A percentile compares a stretch with the other conserved stretches of the same genome.
Evolutionary conservation across 2,329 filamentous ascomycete species (phyloP).

Genomic region (Neopestalotiopsis rosae): DNA sequence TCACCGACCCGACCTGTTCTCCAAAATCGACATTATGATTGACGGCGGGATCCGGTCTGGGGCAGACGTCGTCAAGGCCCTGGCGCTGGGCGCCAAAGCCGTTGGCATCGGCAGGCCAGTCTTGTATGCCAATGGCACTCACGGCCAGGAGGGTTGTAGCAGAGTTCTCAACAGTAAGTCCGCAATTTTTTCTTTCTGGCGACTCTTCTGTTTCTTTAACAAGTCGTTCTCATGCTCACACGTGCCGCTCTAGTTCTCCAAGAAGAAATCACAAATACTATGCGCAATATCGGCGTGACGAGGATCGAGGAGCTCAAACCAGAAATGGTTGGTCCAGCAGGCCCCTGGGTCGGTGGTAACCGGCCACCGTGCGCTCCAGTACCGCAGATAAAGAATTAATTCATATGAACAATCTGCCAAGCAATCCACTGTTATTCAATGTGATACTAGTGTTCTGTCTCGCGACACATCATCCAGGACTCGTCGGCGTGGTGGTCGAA

Average conservation of each 20-base stretch:
- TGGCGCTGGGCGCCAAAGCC: slow-evolving; percentile 13
- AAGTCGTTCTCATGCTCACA: neutral
- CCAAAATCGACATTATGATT: slow-evolving; percentile 12
- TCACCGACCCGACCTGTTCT: slow-evolving; percentile 3
- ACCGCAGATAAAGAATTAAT: neutral
- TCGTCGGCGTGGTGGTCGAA: neutral
- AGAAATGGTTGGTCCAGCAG: slow-evolving; percentile 12
- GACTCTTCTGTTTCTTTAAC: too few relatives aligned
- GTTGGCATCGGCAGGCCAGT: slow-evolving; percentile 5
- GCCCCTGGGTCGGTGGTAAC: neutral
- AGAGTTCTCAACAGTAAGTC: slow-evolving; percentile 6
- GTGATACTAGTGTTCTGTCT: too few relatives aligned
- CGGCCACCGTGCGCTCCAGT: neutral
- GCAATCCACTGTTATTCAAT: neutral
- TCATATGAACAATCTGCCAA: neutral
- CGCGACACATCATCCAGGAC: too few relatives aligned
- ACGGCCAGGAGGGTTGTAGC: slow-evolving; percentile 5
- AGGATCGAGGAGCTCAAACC: slow-evolving; percentile 4
- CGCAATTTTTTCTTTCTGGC: too few relatives aligned
- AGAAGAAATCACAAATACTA: slow-evolving; percentile 8
- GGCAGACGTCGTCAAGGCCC: slow-evolving; percentile 12
- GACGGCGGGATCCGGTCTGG: slow-evolving; percentile 9
- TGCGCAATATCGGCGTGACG: slow-evolving; percentile 7
- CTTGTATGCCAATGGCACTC: slow-evolving; percentile 14
- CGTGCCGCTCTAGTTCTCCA: neutral